Base-by-base conservation (phyloP, 1,284 basidiomycete species). In the Sanguinoderma infundibulare region DNA sequence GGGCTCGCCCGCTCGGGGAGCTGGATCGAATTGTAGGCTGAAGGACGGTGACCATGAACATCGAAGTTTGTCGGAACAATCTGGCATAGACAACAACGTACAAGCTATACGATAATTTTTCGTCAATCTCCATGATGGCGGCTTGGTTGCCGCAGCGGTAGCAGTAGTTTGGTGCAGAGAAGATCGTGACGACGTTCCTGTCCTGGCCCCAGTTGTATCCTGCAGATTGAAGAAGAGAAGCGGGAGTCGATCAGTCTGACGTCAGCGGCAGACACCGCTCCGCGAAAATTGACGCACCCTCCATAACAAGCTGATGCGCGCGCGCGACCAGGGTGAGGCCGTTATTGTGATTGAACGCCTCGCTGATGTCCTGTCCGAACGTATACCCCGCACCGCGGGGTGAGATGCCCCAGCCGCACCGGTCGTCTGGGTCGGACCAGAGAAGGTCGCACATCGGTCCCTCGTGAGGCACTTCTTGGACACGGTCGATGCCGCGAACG, bases 101-200 rank as follows among this genome's bases (percentile, higher is more conserved):
- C 92, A 95, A 95, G 78, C 91, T 95, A 78, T 95, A 95, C 64
- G 94, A 94, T 86, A 96, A 83, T 83, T 96, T 96, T 85, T 99
- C 98, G 79, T 99, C 97, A 78, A 99, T 98, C 80, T 99, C 97
- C 91, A 99, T 98, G 77, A 99, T 99, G 53, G 98, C 98, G 52
- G 97, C 97, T 76, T 99, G 98, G 79, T 99, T 99, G 59, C 97
- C 97, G 77, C 98, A 99, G 75, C 98, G 87, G 84, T 99, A 99
- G 81, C 98, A 99, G 80, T 98, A 98, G 80, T 98, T 98, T 52
- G 97, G 97, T 70, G 97, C 97, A 67, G 96, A 98, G 83, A 98
- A 99, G 75, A 99, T 98, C 50, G 97, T 99, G 67, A 99, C 97
- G n/a, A 99, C 98, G 74, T 99, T 99, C 75, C 96, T 87, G 80